phyloP scores from a whole-genome alignment of 2,329 filamentous ascomycete species.

The Ophiostoma novo-ulmi region DNA sequence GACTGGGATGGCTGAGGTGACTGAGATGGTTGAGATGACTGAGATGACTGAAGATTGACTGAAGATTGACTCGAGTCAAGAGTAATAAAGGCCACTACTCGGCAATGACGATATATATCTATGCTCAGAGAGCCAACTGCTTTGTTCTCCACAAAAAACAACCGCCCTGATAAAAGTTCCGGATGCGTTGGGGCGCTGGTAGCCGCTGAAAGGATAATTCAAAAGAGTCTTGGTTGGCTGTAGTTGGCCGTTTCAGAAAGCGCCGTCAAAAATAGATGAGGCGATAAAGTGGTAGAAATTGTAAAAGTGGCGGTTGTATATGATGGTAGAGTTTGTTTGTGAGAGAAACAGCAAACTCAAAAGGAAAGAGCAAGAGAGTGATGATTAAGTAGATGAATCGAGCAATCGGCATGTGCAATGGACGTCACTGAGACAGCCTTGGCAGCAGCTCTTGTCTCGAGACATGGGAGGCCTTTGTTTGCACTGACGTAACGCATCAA shows the following conservation, averaged over 20 bases:
- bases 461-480: constrained; percentile 21
- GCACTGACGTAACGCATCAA: constrained; percentile 14
- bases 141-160: constrained; percentile 18
- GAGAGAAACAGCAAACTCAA: neutral
- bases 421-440: constrained; percentile 2
- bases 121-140: constrained; percentile 13
- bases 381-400: neutral
- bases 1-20: neutral
- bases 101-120: constrained; percentile 2
- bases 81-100: neutral
- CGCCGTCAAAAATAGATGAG: constrained; percentile 18
- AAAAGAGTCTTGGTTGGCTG: constrained; percentile 21
- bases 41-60: neutral
- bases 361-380: neutral
- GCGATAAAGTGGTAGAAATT: neutral
- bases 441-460: constrained; percentile 9
- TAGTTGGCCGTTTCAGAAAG: constrained; percentile 26
- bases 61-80: neutral
- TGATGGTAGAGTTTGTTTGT: neutral
- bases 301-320: neutral
- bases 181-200: constrained; percentile 21
- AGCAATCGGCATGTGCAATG: neutral
- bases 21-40: neutral
- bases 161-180: constrained; percentile 14
- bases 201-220: constrained; percentile 21